Base-by-base conservation (phyloP, 208 protist genomes). In the Wallacemonas sp. region DNA sequence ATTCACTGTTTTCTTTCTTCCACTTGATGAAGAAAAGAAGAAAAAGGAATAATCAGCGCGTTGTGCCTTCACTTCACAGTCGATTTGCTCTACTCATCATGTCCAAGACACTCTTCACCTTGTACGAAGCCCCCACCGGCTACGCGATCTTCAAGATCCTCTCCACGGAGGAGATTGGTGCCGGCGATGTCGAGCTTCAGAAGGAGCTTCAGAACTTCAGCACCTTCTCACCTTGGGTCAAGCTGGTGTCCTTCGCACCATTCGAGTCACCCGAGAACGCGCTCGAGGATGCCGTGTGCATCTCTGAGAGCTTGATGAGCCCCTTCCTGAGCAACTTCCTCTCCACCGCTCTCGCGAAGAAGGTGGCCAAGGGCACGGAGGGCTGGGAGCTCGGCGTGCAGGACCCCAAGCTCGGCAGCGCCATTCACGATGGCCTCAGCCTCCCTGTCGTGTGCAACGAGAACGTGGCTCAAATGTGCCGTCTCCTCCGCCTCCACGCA, bases 121-220 rank as follows among this genome's bases (percentile, higher is more conserved):
- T 99, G 36, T 99, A 96, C 73, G 98, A 99, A 85, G 91, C 87
- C 19, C 95, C 98, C 6, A 97, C 96, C 30, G 98, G 98, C 46
- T 99, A 98, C 79, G 95, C 90, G 31, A 72, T 99, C 24, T 99
- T 99, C 72, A 95, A 98, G 74, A 73, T 91, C 11, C 81, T 88
- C 31, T 92, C 94, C 34, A 90, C 69, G n/a, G 97, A 99, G 66
- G 92, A 98, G 71, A 97, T 99, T 61, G 98, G 87, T 30, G 80
- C 83, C 22, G 75, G 67, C n/a, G 77, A 91, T 34, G 77, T 90
- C n/a, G 80, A 84, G 62, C 75, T 97, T 36, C 98, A 99, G 84
- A 91, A 93, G 58, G 77, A 97, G 47, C 80, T 99, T 31, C 71
- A 86, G 47, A 81, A 98, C 61, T 97, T 99, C 63, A 71, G 59